Conservation (phyloP, 1,284 basidiomycete genomes). For the Ganoderma meredithae region DNA sequence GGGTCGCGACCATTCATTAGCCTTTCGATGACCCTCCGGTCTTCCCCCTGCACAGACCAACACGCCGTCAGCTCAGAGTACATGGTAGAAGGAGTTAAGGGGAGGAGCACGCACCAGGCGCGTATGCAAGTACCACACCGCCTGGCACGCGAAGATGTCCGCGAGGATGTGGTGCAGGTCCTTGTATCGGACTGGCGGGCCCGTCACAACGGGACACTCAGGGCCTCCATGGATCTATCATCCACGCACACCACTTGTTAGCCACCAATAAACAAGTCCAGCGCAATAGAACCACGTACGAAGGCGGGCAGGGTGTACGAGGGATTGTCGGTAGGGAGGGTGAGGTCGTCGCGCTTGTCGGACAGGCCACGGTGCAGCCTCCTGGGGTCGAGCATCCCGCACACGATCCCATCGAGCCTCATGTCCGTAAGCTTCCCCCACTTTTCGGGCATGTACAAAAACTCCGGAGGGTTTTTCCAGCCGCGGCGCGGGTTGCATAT, state of each 20-base stretch:
- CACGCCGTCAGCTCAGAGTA: neutral
- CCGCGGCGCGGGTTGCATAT: neutral
- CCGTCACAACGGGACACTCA: neutral
- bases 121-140: neutral
- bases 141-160: conserved; percentile 1
- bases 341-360: neutral
- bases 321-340: neutral
- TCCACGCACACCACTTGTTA: neutral
- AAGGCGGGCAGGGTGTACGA: neutral
- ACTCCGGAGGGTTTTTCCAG: no score
- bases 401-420: neutral
- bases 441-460: neutral
- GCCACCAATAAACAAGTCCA: neutral
- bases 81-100: neutral
- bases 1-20: neutral
- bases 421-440: neutral
- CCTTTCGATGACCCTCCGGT: neutral
- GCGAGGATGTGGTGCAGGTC: neutral
- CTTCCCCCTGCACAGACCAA: neutral
- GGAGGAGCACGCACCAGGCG: neutral
- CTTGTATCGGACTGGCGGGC: neutral
- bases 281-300: neutral
- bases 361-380: no score
- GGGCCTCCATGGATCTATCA: neutral
- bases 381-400: neutral